These are phyloP conservation scores for Neopestalotiopsis rosae DNA, from an alignment of 2,329 filamentous ascomycete species.

Conservation along the genomic window DNA sequence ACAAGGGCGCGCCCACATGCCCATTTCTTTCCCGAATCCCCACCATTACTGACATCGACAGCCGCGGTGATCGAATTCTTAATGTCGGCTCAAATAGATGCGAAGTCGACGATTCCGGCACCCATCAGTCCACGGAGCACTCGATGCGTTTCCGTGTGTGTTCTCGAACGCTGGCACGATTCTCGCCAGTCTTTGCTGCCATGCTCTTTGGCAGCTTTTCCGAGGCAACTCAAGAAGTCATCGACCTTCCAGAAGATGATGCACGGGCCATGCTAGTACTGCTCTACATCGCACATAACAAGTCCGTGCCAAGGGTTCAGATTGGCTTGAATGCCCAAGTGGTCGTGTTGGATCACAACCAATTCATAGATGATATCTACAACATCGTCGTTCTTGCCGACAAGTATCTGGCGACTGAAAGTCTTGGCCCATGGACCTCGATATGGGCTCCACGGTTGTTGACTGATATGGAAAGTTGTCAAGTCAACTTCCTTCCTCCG, in stretches of 20 bases:
- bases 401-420: background rate
- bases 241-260: background rate
- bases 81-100: too few relatives aligned
- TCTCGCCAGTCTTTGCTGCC: background rate
- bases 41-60: too few relatives aligned
- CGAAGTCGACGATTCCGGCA: too few relatives aligned
- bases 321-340: background rate
- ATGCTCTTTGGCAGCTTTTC: background rate
- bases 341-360: background rate
- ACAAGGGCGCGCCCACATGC: too few relatives aligned
- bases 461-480: too few relatives aligned
- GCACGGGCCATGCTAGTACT: background rate
- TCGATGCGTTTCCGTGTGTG: background rate
- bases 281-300: background rate
- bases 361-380: background rate
- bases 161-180: background rate
- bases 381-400: background rate
- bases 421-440: background rate
- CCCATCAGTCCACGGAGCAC: too few relatives aligned
- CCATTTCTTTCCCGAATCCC: too few relatives aligned
- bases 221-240: background rate
- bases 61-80: too few relatives aligned
- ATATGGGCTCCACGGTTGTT: background rate
- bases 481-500: too few relatives aligned
- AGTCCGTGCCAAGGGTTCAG: background rate